phyloP scores from a whole-genome alignment of 2,329 filamentous ascomycete species.

The Helotiales sp. region DNA sequence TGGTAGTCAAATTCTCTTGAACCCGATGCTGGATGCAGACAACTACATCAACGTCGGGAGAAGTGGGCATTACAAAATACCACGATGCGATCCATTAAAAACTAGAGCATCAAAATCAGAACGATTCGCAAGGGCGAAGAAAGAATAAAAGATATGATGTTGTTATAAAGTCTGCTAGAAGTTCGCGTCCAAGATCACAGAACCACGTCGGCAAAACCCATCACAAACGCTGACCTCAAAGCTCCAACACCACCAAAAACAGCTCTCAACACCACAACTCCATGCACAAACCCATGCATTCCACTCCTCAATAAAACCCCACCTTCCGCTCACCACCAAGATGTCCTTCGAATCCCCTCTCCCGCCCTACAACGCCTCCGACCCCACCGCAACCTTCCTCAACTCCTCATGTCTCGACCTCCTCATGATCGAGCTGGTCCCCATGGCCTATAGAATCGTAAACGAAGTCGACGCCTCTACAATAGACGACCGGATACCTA shows the following conservation, averaged over 20 bases:
- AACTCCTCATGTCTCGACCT: slow-evolving; percentile 88
- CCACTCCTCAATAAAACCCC: background rate
- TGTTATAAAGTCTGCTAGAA: background rate
- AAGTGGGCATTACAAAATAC: too few relatives aligned
- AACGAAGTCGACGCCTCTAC: slow-evolving; percentile 49
- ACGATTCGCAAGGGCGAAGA: too few relatives aligned
- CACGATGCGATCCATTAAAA: too few relatives aligned
- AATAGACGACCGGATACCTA: background rate
- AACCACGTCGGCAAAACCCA: background rate
- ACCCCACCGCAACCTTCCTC: slow-evolving; percentile 75
- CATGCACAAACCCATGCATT: background rate
- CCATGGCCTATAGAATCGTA: slow-evolving; percentile 85
- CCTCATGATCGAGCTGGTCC: slow-evolving; percentile 93
- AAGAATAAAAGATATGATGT: background rate
- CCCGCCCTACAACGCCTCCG: slow-evolving; percentile 68
- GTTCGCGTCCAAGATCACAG: background rate
- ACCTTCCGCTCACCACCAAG: slow-evolving; percentile 11
- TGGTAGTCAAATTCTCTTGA: too few relatives aligned
- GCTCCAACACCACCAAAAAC: background rate
- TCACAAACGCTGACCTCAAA: background rate
- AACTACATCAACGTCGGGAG: too few relatives aligned
- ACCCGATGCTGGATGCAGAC: too few relatives aligned
- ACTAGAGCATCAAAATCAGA: too few relatives aligned
- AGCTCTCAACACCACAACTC: background rate
- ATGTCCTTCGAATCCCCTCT: slow-evolving; percentile 76